Evolutionary conservation across 1,139 yeast species (phyloP), one percentile per base, ranked within the genome.

Genomic region (Chernovozyma sophiae-reginae): DNA sequence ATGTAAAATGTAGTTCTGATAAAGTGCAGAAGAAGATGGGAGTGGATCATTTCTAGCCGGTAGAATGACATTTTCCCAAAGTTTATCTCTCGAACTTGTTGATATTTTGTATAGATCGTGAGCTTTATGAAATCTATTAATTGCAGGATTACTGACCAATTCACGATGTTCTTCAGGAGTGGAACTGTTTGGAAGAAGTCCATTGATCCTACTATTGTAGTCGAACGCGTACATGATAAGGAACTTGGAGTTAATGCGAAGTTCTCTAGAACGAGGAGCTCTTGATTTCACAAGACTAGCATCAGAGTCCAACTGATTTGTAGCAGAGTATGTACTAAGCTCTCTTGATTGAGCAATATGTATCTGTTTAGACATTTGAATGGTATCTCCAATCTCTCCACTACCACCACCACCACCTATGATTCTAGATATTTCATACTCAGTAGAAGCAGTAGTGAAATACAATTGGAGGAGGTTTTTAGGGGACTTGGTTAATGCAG

Each of bases 41-140:
- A 37, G 26, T n/a, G 38, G 18, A 45, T 74, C 80, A 0, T 36
- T 17, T 38, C 81, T 53, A n/a, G 78, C 78, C 4, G 63, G 62
- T 29, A 76, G 58, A 3, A 73, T 60, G n/a, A 73, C 72, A 31
- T 58, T 58, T 38, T 63, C 60, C 79, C 80, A 75, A 30, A 75
- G 54, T 46, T 74, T 75, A 33, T 68, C 73, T 48, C 61, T 58
- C 4, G 74, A 56, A 51, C 56, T 36, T 18, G 59, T 50, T 4
- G 76, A 70, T 15, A 73, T 50, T 20, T 58, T 57, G 37, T 51
- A 52, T 26, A 62, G 47, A 41, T 62, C 56, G 38, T 58, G 43
- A 16, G 46, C 34, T 20, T 46, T 40, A 45, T 66, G 71, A 45
- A 64, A 64, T 12, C 45, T 43, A 28, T 41, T 46, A 25, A 60